These are phyloP conservation scores for Amphicarpaea edgeworthii DNA, from an alignment of 306 rosid species.

Conservation along the genomic window DNA sequence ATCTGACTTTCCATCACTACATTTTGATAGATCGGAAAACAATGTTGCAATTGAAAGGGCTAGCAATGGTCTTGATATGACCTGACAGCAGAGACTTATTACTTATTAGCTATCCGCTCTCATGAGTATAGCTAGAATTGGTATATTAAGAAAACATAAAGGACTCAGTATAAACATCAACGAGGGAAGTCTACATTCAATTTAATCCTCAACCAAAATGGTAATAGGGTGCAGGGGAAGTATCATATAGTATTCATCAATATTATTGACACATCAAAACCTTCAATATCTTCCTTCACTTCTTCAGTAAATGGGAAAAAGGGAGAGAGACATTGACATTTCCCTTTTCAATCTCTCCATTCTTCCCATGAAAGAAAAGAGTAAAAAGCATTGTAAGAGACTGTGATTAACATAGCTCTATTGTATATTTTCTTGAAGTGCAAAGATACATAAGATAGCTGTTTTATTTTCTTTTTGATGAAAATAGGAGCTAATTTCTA, in stretches of 20 bases:
- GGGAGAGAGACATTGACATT: background rate
- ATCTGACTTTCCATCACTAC: constrained; percentile 48
- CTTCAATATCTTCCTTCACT: constrained; percentile 11
- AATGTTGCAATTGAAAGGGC: constrained; percentile 72
- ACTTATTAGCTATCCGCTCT: constrained; percentile 15
- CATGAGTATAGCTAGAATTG: constrained; percentile 16
- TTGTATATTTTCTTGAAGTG: background rate
- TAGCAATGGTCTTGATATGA: constrained; percentile 73
- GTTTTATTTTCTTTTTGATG: background rate
- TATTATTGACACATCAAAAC: background rate
- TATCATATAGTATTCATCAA: constrained; percentile 16
- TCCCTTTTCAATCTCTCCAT: background rate
- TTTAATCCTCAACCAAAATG: constrained; percentile 23
- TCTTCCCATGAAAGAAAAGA: background rate
- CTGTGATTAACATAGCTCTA: background rate
- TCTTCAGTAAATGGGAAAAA: background rate
- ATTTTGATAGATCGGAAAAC: constrained; percentile 52
- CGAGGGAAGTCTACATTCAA: background rate
- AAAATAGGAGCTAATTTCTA: background rate
- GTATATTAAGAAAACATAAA: constrained; percentile 9
- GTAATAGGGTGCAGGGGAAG: constrained; percentile 7
- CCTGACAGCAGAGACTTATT: constrained; percentile 55
- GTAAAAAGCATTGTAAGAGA: too few species aligned
- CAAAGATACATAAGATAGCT: background rate
- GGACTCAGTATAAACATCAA: constrained; percentile 1